Percentiles rank a stretch among this genome's conserved stretches.
Evolutionary conservation across 768 basidiomycete genomes (phyloP).

Genomic region (Boletus coccyginus): DNA sequence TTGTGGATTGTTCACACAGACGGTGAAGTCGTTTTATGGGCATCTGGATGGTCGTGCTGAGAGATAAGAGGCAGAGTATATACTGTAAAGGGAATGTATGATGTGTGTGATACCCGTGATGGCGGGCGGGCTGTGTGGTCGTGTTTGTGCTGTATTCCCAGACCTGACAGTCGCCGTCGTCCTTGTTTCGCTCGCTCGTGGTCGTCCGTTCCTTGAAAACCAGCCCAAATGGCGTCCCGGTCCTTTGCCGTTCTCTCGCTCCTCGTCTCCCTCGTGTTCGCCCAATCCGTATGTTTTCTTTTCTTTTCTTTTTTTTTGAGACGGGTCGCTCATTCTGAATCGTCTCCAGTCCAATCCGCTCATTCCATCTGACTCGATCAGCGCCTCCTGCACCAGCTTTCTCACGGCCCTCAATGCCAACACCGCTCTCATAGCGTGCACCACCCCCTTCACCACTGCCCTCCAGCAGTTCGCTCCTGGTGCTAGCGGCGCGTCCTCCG

Average conservation of each 20-base stretch:
- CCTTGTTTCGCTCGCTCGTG: neutral
- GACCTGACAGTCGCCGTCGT: neutral
- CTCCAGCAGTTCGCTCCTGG: slow-evolving; percentile 53
- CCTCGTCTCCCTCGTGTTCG: slow-evolving; percentile 49
- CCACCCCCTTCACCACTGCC: slow-evolving; percentile 56
- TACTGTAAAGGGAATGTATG: too few species aligned
- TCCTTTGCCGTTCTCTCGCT: slow-evolving; percentile 52
- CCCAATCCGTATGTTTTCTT: slow-evolving; percentile 26
- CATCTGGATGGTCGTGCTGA: too few species aligned
- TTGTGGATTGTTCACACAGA: too few species aligned
- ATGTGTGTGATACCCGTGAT: too few species aligned
- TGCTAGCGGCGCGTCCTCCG: slow-evolving; percentile 37
- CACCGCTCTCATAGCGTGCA: slow-evolving; percentile 55
- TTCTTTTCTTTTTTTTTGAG: too few species aligned
- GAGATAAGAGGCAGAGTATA: too few species aligned
- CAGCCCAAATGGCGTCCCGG: slow-evolving; percentile 42
- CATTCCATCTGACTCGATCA: slow-evolving; percentile 65
- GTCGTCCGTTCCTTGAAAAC: slow-evolving; percentile 32
- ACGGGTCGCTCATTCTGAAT: slow-evolving; percentile 6
- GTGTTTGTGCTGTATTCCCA: slow-evolving; percentile 5
- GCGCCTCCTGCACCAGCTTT: slow-evolving; percentile 52
- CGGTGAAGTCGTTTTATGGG: too few species aligned
- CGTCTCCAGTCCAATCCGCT: slow-evolving; percentile 40
- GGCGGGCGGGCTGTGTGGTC: slow-evolving; percentile 1
- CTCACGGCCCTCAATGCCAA: slow-evolving; percentile 64